Evolutionary conservation across 169 alveolate genomes (phyloP).

Genomic region (Eimeria tenella): DNA sequence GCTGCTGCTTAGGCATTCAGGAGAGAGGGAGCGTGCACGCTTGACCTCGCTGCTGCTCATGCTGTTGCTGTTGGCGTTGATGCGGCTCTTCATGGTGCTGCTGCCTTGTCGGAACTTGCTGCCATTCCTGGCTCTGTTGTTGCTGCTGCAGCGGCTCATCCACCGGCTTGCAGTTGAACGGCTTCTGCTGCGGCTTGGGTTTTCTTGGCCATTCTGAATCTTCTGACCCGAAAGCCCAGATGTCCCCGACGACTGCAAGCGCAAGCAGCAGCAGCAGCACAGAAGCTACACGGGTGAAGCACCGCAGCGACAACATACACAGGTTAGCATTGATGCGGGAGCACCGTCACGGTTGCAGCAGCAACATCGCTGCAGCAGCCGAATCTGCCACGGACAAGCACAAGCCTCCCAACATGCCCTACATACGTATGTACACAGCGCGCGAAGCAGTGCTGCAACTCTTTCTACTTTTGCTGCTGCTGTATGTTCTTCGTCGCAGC

Average conservation of each 20-base stretch:
- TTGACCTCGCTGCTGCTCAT: background rate
- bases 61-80: slow-evolving; percentile 30
- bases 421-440: background rate
- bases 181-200: background rate
- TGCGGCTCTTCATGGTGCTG: background rate
- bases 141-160: background rate
- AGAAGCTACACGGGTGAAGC: background rate
- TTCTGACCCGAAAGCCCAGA: background rate
- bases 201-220: background rate
- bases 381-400: no score
- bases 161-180: background rate
- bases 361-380: background rate
- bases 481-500: no score
- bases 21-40: background rate
- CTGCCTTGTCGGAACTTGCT: background rate
- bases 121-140: background rate
- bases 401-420: background rate
- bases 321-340: background rate
- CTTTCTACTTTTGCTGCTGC: background rate
- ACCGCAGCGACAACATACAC: no score
- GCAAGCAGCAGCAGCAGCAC: background rate
- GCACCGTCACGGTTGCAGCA: background rate
- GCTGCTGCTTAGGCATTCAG: no score
- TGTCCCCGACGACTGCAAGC: background rate
- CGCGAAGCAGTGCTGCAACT: background rate